A percentile compares a stretch with the other conserved stretches of the same genome.
Conservation (phyloP, 306 rosid genomes). For the Aeschynomene evenia region DNA sequence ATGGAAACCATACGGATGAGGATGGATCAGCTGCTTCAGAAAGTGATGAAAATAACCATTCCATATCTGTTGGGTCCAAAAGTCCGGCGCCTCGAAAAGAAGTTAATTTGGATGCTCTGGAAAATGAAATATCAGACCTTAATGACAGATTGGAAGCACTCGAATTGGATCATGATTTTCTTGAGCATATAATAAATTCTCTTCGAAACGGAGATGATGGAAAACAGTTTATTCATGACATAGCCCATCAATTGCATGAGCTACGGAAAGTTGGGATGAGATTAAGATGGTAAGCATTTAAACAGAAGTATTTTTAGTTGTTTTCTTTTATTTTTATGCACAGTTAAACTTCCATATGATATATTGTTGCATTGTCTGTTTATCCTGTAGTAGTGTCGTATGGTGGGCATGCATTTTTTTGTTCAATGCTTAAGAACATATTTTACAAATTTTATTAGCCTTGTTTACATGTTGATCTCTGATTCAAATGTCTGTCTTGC, state of each 20-base stretch:
- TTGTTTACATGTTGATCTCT: conserved; percentile 11
- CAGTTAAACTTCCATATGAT: conserved; percentile 6
- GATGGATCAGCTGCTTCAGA: conserved; percentile 34
- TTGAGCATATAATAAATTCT: conserved; percentile 58
- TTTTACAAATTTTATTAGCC: conserved; percentile 18
- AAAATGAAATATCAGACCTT: conserved; percentile 69
- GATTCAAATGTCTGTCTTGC: background rate
- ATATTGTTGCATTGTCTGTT: conserved; percentile 2
- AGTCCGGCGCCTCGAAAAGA: conserved; percentile 29
- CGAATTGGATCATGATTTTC: conserved; percentile 70
- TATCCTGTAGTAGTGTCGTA: no score
- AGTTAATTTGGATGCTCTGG: conserved; percentile 49
- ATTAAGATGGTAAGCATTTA: conserved; percentile 45
- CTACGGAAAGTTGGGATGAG: conserved; percentile 49
- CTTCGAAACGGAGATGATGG: conserved; percentile 64
- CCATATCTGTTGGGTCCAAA: conserved; percentile 15
- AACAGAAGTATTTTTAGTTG: background rate
- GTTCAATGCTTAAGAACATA: conserved; percentile 11
- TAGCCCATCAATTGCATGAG: conserved; percentile 61
- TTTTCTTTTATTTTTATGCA: conserved; percentile 18
- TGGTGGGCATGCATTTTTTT: conserved; percentile 2
- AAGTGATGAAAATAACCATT: conserved; percentile 28
- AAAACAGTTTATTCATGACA: conserved; percentile 55
- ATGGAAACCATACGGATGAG: conserved; percentile 38
- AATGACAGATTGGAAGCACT: conserved; percentile 74